Percentiles rank a stretch among this genome's conserved stretches.
phyloP scores from a whole-genome alignment of 306 rosid genomes.

The Fragaria vesca region DNA sequence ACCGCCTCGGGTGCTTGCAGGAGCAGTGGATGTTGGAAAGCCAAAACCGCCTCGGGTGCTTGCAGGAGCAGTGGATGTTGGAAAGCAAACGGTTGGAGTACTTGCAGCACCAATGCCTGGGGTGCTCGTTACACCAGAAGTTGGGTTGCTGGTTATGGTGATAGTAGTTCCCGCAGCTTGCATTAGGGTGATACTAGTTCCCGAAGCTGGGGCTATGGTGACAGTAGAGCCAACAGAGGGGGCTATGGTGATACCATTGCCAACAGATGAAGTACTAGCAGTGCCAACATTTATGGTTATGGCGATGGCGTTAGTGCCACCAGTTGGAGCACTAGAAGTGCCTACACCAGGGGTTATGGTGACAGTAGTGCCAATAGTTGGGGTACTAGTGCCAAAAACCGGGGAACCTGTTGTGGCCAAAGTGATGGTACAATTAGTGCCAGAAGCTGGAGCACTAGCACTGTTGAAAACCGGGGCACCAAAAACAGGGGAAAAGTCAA shows the following conservation, averaged over 20 bases:
- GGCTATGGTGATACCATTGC: neutral
- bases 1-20: constrained; percentile 41
- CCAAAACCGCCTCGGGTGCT: constrained; percentile 26
- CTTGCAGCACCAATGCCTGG: constrained; percentile 44
- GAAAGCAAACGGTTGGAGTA: constrained; percentile 42
- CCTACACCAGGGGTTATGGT: neutral
- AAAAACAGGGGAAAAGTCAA: neutral
- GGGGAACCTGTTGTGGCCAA: neutral
- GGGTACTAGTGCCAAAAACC: neutral
- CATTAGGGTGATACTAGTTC: constrained; percentile 29
- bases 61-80: constrained; percentile 55
- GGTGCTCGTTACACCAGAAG: constrained; percentile 37
- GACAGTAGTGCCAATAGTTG: neutral
- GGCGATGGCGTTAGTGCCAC: neutral
- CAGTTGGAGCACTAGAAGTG: neutral
- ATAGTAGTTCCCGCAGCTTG: constrained; percentile 45
- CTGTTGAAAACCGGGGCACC: neutral
- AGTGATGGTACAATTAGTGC: neutral
- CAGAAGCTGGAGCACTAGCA: neutral
- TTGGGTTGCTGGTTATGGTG: constrained; percentile 18
- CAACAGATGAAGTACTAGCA: neutral
- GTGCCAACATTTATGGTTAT: neutral
- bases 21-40: constrained; percentile 47
- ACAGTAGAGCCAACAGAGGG: neutral
- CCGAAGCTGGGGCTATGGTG: constrained; percentile 39